Base-by-base conservation (phyloP, 208 protist species). In the Trypanosoma congolense region DNA sequence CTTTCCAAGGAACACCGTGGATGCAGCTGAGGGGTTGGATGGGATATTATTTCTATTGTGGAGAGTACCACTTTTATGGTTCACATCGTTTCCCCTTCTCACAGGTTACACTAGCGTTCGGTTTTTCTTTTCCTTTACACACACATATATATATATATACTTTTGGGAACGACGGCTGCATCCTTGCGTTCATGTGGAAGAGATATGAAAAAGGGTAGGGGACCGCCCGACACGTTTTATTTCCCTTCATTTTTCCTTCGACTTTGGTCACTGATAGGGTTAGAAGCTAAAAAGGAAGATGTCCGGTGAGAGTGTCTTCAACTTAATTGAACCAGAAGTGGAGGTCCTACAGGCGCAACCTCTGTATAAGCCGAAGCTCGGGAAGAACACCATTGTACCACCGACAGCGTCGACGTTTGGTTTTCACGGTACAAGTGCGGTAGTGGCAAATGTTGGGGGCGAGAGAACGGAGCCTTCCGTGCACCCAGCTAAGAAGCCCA, bases 341-440 rank as follows among this genome's bases (percentile, higher is more conserved):
- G 48, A 59, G 38, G 19, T 40, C 2, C 4, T 30, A 4, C 56
- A 45, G 12, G 53, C 53, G 12, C 50, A 65, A 3, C 41, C 51
- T 29, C 29, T 43, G 10, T 51, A 61, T 30, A 64, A 57, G n/a
- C 56, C 48, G 9, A 75, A 62, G 33, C 72, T 73, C 54, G 72
- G 61, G 12, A 66, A 56, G 33, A 65, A 71, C n/a, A 56, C 55
- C 29, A 75, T 69, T 9, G 80, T 77, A 4, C 83, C 84, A 14
- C 87, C 87, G 28, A 95, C 84, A 19, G 87, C 80, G 19, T 90
- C 83, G 0, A 95, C 87, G 3, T 92, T 95, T 49, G 87, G 83
- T 56, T 79, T 90, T 56, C 83, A 92, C 42, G 87, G 87, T 47
- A 95, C 87, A 21, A 92, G 83, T 56, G 80, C 77, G 1, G 75